Conservation (phyloP, 192 early-diverging fungal species). For the Entomortierella lignicola region DNA sequence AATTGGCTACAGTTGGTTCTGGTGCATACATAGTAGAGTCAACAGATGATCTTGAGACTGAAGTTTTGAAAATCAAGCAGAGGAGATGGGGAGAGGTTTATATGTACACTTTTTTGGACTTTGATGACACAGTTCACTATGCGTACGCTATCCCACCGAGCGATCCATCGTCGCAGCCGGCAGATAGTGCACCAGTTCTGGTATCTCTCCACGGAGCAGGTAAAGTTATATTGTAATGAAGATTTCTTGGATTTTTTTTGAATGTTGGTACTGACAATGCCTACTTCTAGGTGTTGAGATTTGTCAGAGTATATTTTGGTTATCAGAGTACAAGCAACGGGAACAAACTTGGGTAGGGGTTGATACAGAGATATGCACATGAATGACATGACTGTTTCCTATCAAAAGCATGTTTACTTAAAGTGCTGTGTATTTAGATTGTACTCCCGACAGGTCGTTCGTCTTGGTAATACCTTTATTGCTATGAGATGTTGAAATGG, state of each 20-base stretch:
- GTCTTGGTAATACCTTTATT: constrained; percentile 61
- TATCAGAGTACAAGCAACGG: constrained; percentile 63
- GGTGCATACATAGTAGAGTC: not conserved
- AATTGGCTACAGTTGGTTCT: not conserved
- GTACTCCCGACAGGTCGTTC: constrained; percentile 78
- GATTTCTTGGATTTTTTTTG: too few relatives aligned
- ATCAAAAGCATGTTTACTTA: not conserved
- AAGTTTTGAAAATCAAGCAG: constrained; percentile 22
- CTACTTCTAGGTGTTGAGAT: constrained; percentile 58
- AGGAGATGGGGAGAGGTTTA: constrained; percentile 64
- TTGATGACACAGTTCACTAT: constrained; percentile 76
- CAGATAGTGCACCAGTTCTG: constrained; percentile 61
- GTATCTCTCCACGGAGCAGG: constrained; percentile 82
- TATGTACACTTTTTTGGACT: constrained; percentile 77
- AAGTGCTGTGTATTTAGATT: constrained; percentile 53
- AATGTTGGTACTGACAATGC: too few relatives aligned
- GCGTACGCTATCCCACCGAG: constrained; percentile 60
- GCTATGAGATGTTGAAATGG: too few relatives aligned
- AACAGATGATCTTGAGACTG: constrained; percentile 4
- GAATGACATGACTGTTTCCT: not conserved
- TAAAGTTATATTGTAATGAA: too few relatives aligned
- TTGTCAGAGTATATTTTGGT: constrained; percentile 69
- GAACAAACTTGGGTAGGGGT: constrained; percentile 71
- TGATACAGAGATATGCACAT: not conserved
- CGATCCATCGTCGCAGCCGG: constrained; percentile 32